Evolutionary conservation across 2,329 filamentous ascomycete genomes (phyloP), one percentile per base, ranked within the genome.

Genomic region (Passalora sequoiae): DNA sequence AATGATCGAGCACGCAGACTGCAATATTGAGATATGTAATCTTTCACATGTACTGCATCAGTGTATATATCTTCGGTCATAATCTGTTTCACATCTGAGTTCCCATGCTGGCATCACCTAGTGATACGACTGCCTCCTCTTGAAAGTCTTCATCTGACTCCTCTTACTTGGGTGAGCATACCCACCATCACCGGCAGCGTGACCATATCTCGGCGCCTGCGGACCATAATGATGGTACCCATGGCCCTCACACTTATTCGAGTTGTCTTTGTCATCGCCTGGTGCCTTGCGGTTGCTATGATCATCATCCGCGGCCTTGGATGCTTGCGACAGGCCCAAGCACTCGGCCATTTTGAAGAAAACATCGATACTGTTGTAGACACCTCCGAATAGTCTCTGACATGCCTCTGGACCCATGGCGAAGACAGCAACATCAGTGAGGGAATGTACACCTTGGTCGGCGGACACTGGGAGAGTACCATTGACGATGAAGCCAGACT

Each of bases 381-480:
- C 68, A 43, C 84, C 84, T 4, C 81, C 78, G 61, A 92, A 92
- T 10, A 76, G 68, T 57, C 86, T 81, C 64, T 88, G 82, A 68
- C 86, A 91, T n/a, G 17, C 32, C 19, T 36, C 20, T 4, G 86
- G 86, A 0, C 86, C 86, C 70, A 77, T 76, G 1, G 85, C 83
- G 57, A 85, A 91, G 15, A 92, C 82, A 2, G 84, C 81, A 22
- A 89, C 84, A 56, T 89, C 84, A 1, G 84, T 89, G 50, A 89
- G 69, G 17, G 80, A 85, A 69, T 89, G 84, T 13, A 88, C 84
- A 38, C 84, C 87, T 67, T 84, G 76, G 29, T 72, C 62, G 56
- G 83, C 76, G 42, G 64, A 66, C 2, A 79, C 74, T 0, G 81
- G 76, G 13, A 92, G 66, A 0, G 84, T 89, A 38, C 87, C 87